A percentile compares a stretch with the other conserved stretches of the same genome.
These are phyloP conservation scores for Potentilla sterilis DNA, from an alignment of 306 rosid species.

Conservation along the genomic window DNA sequence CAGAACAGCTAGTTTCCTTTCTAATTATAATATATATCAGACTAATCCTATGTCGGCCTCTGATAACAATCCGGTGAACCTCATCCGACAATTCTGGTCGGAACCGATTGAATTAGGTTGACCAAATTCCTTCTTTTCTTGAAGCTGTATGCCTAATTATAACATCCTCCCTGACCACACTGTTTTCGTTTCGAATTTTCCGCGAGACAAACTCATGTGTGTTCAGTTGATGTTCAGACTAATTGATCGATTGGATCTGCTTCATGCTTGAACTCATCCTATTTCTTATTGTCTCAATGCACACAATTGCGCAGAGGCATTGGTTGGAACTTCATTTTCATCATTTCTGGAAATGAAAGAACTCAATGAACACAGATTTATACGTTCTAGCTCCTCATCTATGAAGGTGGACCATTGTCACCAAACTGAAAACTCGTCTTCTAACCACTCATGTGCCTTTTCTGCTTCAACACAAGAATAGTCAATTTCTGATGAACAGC, in stretches of 20 bases:
- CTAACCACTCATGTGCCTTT: slow-evolving; percentile 18
- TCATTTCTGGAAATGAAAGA: neutral
- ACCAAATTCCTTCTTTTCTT: neutral
- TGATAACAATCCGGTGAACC: too few species aligned
- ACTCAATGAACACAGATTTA: neutral
- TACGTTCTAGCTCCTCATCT: neutral
- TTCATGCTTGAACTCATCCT: neutral
- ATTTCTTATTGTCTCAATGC: neutral
- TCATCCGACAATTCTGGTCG: too few species aligned
- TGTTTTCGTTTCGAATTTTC: neutral
- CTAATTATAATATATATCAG: neutral
- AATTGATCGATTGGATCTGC: neutral
- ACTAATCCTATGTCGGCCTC: neutral
- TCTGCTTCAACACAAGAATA: too few species aligned
- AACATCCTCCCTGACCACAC: neutral
- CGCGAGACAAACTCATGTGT: neutral
- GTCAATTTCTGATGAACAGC: too few species aligned
- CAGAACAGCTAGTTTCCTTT: neutral
- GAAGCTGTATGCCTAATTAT: neutral
- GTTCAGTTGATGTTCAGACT: neutral
- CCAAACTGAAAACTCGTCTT: slow-evolving; percentile 14
- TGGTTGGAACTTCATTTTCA: slow-evolving; percentile 3
- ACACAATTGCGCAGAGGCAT: neutral
- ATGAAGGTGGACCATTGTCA: neutral
- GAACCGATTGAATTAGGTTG: neutral